Base-by-base conservation (phyloP, 2,329 filamentous ascomycete genomes). In the Nothophaeocryptopus gaeumannii region DNA sequence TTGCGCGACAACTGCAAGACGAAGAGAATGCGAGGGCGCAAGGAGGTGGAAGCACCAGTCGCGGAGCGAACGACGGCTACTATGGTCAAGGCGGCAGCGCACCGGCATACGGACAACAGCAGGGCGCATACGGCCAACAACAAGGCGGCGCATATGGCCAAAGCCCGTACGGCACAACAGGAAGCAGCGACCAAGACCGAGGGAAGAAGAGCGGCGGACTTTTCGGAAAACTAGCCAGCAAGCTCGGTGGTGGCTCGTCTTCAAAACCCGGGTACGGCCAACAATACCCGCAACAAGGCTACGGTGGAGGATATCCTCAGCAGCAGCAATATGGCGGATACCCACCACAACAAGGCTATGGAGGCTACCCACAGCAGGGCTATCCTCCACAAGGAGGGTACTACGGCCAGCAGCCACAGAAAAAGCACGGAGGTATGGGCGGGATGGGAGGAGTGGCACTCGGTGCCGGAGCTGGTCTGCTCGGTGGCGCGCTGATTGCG, bases 1-100 rank as follows among this genome's bases (percentile, higher is more conserved):
- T 91, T 8, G 90, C 91, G 7, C 79, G 87, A 35, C 81, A 83
- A 64, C 74, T 96, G 36, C 91, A 96, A 68, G 86, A 86, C 38
- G 88, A 96, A 69, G 90, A 96, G 69, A 79, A 95, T 56, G 81
- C 82, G 5, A 80, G 82, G 38, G 55, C 40, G 10, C 14, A 41
- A 30, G 56, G 49, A 26, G 48, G 41, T 15, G 1, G 16, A 33
- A 9, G 26, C 46, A 34, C 78, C 12, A 65, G 60, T 56, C 62
- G 63, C 61, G 76, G 76, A 26, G 69, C 73, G 2, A 63, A 73
- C n/a, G 67, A 74, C 41, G 65, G 68, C 36, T 81, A 77, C 59
- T 81, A 82, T 64, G 60, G 20, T 57, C 39, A 48, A 29, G 37
- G 42, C 5, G 41, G 42, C 32, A 16, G 37, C 16, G 44, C 38